Conservation (phyloP, 495 filamentous ascomycete species). For the Aspergillus diversus region DNA sequence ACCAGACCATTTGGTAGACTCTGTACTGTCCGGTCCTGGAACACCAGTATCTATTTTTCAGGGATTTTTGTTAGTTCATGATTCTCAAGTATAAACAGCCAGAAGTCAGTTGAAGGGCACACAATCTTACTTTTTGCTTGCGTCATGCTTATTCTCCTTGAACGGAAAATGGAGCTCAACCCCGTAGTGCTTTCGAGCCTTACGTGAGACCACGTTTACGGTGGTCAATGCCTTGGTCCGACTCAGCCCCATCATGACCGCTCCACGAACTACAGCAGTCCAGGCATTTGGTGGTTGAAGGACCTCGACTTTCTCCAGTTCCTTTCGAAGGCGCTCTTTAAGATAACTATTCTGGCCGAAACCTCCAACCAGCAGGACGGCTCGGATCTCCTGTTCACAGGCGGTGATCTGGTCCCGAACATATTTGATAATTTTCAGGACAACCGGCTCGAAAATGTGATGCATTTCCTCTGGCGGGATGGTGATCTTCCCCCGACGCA, state of each 20-base stretch:
- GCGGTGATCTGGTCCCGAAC: slow-evolving; percentile 25
- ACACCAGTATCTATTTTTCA: slow-evolving; percentile 11
- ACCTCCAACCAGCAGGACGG: slow-evolving; percentile 70
- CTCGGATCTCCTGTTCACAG: slow-evolving; percentile 31
- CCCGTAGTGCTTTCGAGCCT: slow-evolving; percentile 46
- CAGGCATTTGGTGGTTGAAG: slow-evolving; percentile 37
- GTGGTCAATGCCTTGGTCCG: slow-evolving; percentile 20
- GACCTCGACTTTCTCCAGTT: slow-evolving; percentile 21
- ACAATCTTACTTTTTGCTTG: slow-evolving; percentile 23
- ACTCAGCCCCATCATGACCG: slow-evolving; percentile 36
- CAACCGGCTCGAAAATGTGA: slow-evolving; percentile 25
- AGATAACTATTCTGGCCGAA: slow-evolving; percentile 72
- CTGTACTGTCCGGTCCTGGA: slow-evolving; percentile 1
- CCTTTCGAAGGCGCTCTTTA: slow-evolving; percentile 31
- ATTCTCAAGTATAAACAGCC: background rate
- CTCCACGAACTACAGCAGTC: slow-evolving; percentile 50
- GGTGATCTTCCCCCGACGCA: slow-evolving; percentile 26
- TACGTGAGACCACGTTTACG: slow-evolving; percentile 34
- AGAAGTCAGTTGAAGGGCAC: too few relatives aligned
- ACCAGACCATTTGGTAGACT: slow-evolving; percentile 10
- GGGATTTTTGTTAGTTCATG: background rate
- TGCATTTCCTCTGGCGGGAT: slow-evolving; percentile 25
- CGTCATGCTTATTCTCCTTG: slow-evolving; percentile 26
- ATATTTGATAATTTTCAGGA: slow-evolving; percentile 26
- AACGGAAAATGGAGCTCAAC: slow-evolving; percentile 21